Evolutionary conservation across 768 basidiomycete species (phyloP).

Genomic region (Baorangia bicolor): DNA sequence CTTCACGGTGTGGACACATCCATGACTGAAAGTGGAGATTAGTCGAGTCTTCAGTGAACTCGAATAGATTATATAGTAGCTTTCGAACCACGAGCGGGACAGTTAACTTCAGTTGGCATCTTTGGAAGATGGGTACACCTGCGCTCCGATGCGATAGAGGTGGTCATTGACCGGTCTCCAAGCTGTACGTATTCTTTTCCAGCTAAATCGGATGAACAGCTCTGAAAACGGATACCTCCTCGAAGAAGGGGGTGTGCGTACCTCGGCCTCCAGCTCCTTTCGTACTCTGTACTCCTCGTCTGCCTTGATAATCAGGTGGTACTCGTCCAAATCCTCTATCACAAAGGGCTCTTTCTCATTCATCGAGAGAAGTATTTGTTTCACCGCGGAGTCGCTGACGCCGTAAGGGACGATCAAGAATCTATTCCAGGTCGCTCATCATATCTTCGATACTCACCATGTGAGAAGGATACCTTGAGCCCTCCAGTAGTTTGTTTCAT

Average conservation of each 20-base stretch:
- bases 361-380: conserved; percentile 81
- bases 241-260: conserved; percentile 20
- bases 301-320: conserved; percentile 78
- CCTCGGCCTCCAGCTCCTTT: conserved; percentile 74
- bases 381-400: conserved; percentile 80
- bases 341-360: conserved; percentile 80
- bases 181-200: conserved; percentile 84
- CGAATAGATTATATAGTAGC: not conserved
- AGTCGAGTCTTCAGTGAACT: not conserved
- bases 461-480: conserved; percentile 60
- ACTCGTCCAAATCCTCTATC: conserved; percentile 84
- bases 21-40: not conserved
- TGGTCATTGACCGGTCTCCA: conserved; percentile 41
- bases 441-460: conserved; percentile 44
- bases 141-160: not conserved
- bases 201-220: conserved; percentile 40
- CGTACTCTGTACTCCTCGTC: conserved; percentile 77
- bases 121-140: not conserved
- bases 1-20: not conserved
- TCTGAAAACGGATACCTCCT: not conserved
- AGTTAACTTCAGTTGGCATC: not conserved
- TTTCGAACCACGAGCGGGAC: not conserved
- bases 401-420: not conserved
- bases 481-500: conserved; percentile 2
- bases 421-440: not conserved